phyloP scores from a whole-genome alignment of 139 green algal genomes.

The Helicosporidium sp. region DNA sequence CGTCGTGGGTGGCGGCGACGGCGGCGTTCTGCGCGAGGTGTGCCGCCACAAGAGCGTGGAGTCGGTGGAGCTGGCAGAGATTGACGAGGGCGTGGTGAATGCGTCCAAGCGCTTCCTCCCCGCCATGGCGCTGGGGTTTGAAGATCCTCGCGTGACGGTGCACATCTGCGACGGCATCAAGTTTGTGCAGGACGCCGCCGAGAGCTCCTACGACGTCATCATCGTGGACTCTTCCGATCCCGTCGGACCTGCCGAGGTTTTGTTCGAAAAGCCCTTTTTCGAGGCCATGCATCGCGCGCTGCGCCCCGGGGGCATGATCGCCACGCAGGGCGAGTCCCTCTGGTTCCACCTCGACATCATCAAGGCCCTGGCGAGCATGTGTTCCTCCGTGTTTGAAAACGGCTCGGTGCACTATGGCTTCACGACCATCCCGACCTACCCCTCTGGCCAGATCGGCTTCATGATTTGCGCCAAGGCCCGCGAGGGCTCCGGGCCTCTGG shows the following conservation, averaged over 20 bases:
- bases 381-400: constrained; percentile 54
- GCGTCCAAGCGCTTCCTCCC: constrained; percentile 76
- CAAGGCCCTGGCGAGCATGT: constrained; percentile 72
- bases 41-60: constrained; percentile 48
- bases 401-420: constrained; percentile 79
- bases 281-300: constrained; percentile 76
- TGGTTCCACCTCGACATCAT: constrained; percentile 87
- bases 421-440: constrained; percentile 95
- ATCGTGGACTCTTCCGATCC: constrained; percentile 96
- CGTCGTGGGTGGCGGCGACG: constrained; percentile 91
- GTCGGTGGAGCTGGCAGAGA: constrained; percentile 87
- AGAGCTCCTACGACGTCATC: constrained; percentile 80
- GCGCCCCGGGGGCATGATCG: constrained; percentile 73
- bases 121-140: constrained; percentile 71
- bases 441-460: constrained; percentile 89
- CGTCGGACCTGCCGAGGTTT: constrained; percentile 78
- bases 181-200: constrained; percentile 51
- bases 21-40: constrained; percentile 87
- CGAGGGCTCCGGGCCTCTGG: constrained; percentile 10
- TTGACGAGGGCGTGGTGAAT: constrained; percentile 79
- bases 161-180: constrained; percentile 89
- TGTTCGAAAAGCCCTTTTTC: constrained; percentile 91
- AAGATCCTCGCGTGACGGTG: constrained; percentile 64
- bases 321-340: constrained; percentile 47
- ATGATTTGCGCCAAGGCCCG: constrained; percentile 78